Evolutionary conservation across 257 asterid genomes (phyloP).

Genomic region (Penstemon newberryi): DNA sequence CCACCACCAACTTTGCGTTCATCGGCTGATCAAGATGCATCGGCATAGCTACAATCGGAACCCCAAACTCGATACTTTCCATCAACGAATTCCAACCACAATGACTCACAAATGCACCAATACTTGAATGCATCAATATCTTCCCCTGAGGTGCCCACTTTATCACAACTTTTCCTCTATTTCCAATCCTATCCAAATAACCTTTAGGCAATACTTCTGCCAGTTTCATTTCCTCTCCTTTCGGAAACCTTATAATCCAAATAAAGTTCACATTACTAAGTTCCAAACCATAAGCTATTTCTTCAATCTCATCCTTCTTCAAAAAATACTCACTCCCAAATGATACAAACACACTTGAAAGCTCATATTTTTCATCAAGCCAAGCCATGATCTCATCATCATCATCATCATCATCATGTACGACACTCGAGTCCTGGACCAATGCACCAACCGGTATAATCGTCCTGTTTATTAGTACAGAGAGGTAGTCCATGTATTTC

Average conservation of each 20-base stretch:
- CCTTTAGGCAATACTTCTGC: constrained; percentile 42
- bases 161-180: constrained; percentile 32
- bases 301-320: constrained; percentile 44
- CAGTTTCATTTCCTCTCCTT: constrained; percentile 25
- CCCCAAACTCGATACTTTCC: constrained; percentile 35
- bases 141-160: constrained; percentile 43
- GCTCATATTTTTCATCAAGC: constrained; percentile 35
- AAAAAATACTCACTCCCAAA: constrained; percentile 62
- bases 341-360: constrained; percentile 49
- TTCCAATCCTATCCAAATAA: constrained; percentile 39
- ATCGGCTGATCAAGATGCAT: constrained; percentile 47
- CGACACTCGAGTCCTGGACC: constrained; percentile 1
- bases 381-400: constrained; percentile 39
- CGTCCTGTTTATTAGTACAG: not conserved
- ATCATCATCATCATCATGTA: not conserved
- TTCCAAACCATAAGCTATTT: constrained; percentile 51
- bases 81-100: constrained; percentile 43
- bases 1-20: constrained; percentile 35
- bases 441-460: constrained; percentile 39
- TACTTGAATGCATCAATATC: constrained; percentile 31
- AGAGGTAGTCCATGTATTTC: constrained; percentile 44
- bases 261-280: constrained; percentile 47
- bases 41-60: constrained; percentile 46
- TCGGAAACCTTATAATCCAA: constrained; percentile 53
- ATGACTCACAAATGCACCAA: constrained; percentile 44